These are phyloP conservation scores for Taiozyma sp. DNA, from an alignment of 1,139 yeast species.

Conservation along the genomic window DNA sequence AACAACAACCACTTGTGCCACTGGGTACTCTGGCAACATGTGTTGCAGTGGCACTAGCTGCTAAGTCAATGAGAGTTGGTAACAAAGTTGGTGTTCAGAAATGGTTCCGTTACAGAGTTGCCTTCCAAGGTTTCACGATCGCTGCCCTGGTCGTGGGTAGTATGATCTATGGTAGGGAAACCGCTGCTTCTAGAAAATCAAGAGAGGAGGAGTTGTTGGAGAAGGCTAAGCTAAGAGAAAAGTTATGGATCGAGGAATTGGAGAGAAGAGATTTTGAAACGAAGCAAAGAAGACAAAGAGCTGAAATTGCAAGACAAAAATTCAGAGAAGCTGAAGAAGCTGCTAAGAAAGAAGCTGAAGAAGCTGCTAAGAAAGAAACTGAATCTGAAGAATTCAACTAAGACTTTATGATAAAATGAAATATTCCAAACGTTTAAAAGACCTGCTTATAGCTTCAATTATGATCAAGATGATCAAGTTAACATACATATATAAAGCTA, in stretches of 20 bases:
- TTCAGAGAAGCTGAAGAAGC: conserved; percentile 20
- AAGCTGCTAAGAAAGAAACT: too few relatives aligned
- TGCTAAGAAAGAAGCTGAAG: neutral
- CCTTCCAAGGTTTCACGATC: conserved; percentile 75
- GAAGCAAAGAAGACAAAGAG: conserved; percentile 56
- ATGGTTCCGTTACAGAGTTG: conserved; percentile 89
- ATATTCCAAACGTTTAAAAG: neutral
- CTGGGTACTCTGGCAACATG: conserved; percentile 73
- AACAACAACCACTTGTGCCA: conserved; percentile 79
- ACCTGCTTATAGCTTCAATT: neutral
- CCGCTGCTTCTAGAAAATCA: conserved; percentile 35
- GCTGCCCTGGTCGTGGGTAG: conserved; percentile 83
- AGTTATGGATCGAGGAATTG: conserved; percentile 85
- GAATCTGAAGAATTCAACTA: neutral
- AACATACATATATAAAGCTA: neutral
- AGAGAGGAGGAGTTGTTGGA: conserved; percentile 58
- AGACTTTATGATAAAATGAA: neutral
- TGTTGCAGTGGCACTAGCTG: conserved; percentile 76
- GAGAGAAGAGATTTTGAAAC: conserved; percentile 77
- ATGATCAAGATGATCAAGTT: neutral
- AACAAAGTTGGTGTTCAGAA: conserved; percentile 71
- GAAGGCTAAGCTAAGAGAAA: conserved; percentile 81
- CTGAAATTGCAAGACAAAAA: conserved; percentile 39
- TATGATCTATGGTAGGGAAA: conserved; percentile 43
- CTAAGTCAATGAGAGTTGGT: conserved; percentile 67